phyloP scores from a whole-genome alignment of 2,329 filamentous ascomycete genomes.

The Drechslera avenae region DNA sequence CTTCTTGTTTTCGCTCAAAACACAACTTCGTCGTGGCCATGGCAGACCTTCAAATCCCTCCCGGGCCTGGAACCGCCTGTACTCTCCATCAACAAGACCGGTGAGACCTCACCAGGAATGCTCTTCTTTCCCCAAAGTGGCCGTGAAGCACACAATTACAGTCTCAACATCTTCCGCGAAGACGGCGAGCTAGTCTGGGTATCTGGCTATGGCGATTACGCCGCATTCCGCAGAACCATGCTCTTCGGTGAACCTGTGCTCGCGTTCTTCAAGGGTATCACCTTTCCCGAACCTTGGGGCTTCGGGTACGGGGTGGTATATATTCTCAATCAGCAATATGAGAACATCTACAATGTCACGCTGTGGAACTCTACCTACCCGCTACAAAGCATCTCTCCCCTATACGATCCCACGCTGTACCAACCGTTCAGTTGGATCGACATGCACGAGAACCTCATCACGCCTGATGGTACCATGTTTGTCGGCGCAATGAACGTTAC shows the following conservation, averaged over 20 bases:
- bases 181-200: conserved; percentile 3
- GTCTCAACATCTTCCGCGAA: conserved; percentile 10
- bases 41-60: conserved; percentile 14
- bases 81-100: conserved; percentile 8
- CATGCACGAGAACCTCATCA: conserved; percentile 17
- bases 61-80: conserved; percentile 10
- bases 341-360: conserved; percentile 5
- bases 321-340: conserved; percentile 4
- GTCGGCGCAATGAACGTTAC: conserved; percentile 13
- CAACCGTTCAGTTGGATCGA: conserved; percentile 13
- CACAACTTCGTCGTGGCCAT: conserved; percentile 8
- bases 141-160: conserved; percentile 10
- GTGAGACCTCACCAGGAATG: conserved; percentile 1
- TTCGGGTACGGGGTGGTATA: conserved; percentile 3
- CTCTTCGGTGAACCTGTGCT: conserved; percentile 4
- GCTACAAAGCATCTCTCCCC: conserved; percentile 4
- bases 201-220: conserved; percentile 2
- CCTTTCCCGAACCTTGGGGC: background rate
- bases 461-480: conserved; percentile 11
- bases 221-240: background rate
- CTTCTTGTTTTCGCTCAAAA: background rate
- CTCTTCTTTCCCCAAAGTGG: conserved; percentile 12
- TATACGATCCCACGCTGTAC: conserved; percentile 12
- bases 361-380: conserved; percentile 2
- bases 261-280: background rate